Conservation (phyloP, 1,284 basidiomycete genomes). For the Gomphus bonarii region DNA sequence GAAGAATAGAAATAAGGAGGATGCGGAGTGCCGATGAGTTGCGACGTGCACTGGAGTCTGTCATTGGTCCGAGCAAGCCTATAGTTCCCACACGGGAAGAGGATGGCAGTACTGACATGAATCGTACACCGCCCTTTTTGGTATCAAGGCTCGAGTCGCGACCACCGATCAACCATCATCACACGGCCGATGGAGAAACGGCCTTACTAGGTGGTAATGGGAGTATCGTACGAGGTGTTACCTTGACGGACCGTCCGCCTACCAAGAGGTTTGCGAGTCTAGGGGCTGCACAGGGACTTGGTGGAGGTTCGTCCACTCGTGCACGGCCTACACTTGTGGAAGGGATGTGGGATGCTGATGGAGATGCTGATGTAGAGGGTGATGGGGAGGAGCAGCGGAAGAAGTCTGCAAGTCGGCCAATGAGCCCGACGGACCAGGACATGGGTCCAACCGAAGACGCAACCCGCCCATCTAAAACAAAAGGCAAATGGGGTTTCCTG, state of each 20-base stretch:
- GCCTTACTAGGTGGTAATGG: background rate
- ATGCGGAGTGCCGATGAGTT: constrained; percentile 86
- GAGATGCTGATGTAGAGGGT: constrained; percentile 7
- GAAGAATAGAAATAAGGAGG: constrained; percentile 47
- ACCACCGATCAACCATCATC: constrained; percentile 28
- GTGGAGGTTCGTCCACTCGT: constrained; percentile 23
- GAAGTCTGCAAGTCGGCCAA: constrained; percentile 19
- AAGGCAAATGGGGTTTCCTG: constrained; percentile 81
- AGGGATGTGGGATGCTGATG: constrained; percentile 24
- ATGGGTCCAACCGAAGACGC: constrained; percentile 28
- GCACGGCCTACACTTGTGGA: constrained; percentile 38
- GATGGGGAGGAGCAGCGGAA: background rate
- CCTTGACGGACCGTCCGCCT: constrained; percentile 1
- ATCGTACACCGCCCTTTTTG: constrained; percentile 17
- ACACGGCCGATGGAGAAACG: constrained; percentile 32
- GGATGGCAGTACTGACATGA: constrained; percentile 14
- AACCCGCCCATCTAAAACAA: constrained; percentile 25
- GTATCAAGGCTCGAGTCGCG: constrained; percentile 13
- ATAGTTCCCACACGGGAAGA: constrained; percentile 9
- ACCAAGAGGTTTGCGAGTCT: constrained; percentile 52
- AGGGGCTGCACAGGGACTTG: constrained; percentile 31
- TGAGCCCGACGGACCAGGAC: constrained; percentile 23
- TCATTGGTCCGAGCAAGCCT: constrained; percentile 16
- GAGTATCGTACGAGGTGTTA: background rate
- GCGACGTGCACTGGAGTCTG: constrained; percentile 31